Base-by-base conservation (phyloP, 441 rosid genomes). In the Erodium moschatum region DNA sequence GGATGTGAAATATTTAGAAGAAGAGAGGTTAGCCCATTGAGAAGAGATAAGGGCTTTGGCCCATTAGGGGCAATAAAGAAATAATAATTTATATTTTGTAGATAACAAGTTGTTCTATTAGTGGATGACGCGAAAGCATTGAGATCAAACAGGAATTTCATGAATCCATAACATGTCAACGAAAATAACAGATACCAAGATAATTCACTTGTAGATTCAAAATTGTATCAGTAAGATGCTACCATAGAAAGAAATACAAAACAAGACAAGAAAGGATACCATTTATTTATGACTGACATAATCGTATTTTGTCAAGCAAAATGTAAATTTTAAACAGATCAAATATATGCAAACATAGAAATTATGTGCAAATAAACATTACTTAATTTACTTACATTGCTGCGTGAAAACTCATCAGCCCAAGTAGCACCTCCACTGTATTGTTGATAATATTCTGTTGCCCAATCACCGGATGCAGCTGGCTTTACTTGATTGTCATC, bases 401-500 rank as follows among this genome's bases (percentile, higher is more conserved):
- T 69, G 60, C 72, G 83, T 65, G 80, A 86, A 81, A 81, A 94
- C 71, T 94, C 97, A 74, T 94, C 84, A 70, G 96, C 97, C 99
- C 99, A 94, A 76, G 95, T 77, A 78, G 87, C 81, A 21, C 83
- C 89, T 48, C 85, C 81, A 63, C 74, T 68, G 76, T 86, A 75
- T 72, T 85, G 91, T 75, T 85, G 85, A 75, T 89, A 91, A 85
- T 86, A 94, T 80, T 94, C 97, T 21, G 87, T 67, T 67, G 97
- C 90, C 99, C 97, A 94, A 73, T 86, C 90, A 73, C 91, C 87
- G n/a, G 91, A 73, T 67, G 83, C 79, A 70, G 81, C 88, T 69
- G 92, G 85, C 83, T 89, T 91, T 70, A 94, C 89, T 85, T 88
- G 89, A 80, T 91, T 89, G 75, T 94, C 97, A 75, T 89, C 91